Conservation (phyloP, 208 protist species). For the Acanthamoeba sp. region DNA sequence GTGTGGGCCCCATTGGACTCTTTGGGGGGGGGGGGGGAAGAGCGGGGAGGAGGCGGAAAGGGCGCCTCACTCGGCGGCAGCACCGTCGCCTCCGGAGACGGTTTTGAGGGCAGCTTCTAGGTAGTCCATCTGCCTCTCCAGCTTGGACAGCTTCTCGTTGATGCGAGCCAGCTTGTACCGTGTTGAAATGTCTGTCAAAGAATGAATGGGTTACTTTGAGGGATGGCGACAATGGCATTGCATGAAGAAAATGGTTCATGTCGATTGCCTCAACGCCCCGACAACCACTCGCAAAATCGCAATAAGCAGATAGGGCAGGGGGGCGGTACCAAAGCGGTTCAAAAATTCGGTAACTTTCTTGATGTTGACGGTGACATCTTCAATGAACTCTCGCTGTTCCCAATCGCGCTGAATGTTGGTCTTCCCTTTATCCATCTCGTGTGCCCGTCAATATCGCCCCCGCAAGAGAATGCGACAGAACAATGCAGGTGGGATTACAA, state of each 20-base stretch:
- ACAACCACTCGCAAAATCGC: neutral
- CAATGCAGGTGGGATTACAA: no score
- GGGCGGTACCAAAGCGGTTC: conserved; percentile 82
- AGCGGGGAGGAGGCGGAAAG: neutral
- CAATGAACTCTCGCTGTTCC: conserved; percentile 84
- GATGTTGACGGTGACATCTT: conserved; percentile 81
- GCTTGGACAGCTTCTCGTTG: conserved; percentile 82
- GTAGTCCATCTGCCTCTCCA: conserved; percentile 85
- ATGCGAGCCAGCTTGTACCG: conserved; percentile 80
- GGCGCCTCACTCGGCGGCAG: neutral
- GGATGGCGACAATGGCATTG: neutral
- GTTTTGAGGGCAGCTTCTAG: conserved; percentile 76
- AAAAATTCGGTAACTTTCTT: conserved; percentile 85
- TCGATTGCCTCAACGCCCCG: no score
- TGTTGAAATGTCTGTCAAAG: conserved; percentile 80
- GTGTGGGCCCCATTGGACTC: neutral
- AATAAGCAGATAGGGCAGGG: neutral
- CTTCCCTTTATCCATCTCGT: conserved; percentile 65
- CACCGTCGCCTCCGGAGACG: conserved; percentile 19
- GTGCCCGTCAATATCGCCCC: no score
- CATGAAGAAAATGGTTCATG: neutral
- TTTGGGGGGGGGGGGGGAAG: neutral
- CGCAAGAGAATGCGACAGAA: no score
- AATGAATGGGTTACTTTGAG: no score
- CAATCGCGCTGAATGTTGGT: conserved; percentile 82